These are phyloP conservation scores for Taphrina populina DNA, from an alignment of 1,139 yeast genomes.

Conservation along the genomic window DNA sequence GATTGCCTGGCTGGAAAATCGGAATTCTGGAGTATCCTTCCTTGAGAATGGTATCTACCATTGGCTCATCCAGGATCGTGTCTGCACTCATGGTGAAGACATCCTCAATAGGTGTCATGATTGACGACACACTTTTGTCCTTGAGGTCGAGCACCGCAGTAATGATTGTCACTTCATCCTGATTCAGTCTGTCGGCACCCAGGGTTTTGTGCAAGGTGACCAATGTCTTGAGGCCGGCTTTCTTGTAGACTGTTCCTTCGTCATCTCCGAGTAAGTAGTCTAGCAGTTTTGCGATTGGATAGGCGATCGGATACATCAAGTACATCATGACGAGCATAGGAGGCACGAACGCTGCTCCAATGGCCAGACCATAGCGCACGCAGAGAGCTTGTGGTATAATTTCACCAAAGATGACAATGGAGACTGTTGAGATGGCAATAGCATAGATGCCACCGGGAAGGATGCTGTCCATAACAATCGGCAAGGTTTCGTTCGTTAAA, in stretches of 20 bases:
- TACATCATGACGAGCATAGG: slow-evolving; percentile 85
- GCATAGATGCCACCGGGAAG: slow-evolving; percentile 99
- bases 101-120: slow-evolving; percentile 92
- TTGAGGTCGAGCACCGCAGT: slow-evolving; percentile 90
- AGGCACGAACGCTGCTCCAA: slow-evolving; percentile 88
- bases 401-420: slow-evolving; percentile 93
- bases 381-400: slow-evolving; percentile 92
- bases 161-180: slow-evolving; percentile 94
- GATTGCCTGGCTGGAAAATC: slow-evolving; percentile 87
- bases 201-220: slow-evolving; percentile 90
- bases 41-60: slow-evolving; percentile 85
- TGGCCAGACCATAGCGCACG: slow-evolving; percentile 86
- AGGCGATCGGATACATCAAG: slow-evolving; percentile 85
- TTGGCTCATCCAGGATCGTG: slow-evolving; percentile 72
- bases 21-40: slow-evolving; percentile 96
- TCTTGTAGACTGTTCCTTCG: slow-evolving; percentile 91
- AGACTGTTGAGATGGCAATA: slow-evolving; percentile 84
- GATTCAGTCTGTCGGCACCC: slow-evolving; percentile 91
- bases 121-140: slow-evolving; percentile 79
- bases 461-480: slow-evolving; percentile 86
- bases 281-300: slow-evolving; percentile 78
- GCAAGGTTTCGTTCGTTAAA: slow-evolving; percentile 91
- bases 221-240: slow-evolving; percentile 86
- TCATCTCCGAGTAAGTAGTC: slow-evolving; percentile 89
- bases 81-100: slow-evolving; percentile 89